phyloP scores from a whole-genome alignment of 2,329 filamentous ascomycete species.

The Cercospora nicotianae region DNA sequence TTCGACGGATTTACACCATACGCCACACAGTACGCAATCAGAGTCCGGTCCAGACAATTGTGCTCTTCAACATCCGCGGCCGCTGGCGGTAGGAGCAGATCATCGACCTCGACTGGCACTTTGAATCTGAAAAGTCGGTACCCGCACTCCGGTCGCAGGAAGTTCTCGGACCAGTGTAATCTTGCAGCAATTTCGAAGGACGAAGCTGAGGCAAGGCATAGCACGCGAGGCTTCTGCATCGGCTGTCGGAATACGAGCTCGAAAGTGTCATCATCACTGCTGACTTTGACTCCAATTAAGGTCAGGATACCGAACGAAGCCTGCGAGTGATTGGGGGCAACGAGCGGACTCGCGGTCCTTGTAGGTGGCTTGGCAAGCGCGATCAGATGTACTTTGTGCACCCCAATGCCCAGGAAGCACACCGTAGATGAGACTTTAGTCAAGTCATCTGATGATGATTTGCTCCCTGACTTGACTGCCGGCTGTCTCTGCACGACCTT shows the following conservation, averaged over 20 bases:
- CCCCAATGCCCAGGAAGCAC: slow-evolving; percentile 67
- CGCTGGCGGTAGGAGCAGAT: slow-evolving; percentile 51
- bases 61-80: slow-evolving; percentile 60
- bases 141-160: slow-evolving; percentile 65
- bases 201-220: slow-evolving; percentile 64
- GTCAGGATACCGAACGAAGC: slow-evolving; percentile 64
- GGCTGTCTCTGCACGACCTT: slow-evolving; percentile 65
- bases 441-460: slow-evolving; percentile 65
- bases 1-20: slow-evolving; percentile 68
- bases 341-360: slow-evolving; percentile 56
- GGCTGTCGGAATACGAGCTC: slow-evolving; percentile 63
- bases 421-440: slow-evolving; percentile 64
- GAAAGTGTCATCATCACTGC: slow-evolving; percentile 64
- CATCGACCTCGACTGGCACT: slow-evolving; percentile 58
- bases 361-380: neutral
- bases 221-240: slow-evolving; percentile 54
- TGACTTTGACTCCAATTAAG: slow-evolving; percentile 60
- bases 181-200: slow-evolving; percentile 65
- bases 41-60: slow-evolving; percentile 62
- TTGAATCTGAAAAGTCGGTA: slow-evolving; percentile 63
- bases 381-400: slow-evolving; percentile 59
- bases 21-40: slow-evolving; percentile 68
- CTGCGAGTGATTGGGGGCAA: slow-evolving; percentile 51
- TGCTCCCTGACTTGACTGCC: slow-evolving; percentile 52
- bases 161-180: slow-evolving; percentile 62